Conservation (phyloP, 2,329 filamentous ascomycete species). For the Clonostachys sp. region DNA sequence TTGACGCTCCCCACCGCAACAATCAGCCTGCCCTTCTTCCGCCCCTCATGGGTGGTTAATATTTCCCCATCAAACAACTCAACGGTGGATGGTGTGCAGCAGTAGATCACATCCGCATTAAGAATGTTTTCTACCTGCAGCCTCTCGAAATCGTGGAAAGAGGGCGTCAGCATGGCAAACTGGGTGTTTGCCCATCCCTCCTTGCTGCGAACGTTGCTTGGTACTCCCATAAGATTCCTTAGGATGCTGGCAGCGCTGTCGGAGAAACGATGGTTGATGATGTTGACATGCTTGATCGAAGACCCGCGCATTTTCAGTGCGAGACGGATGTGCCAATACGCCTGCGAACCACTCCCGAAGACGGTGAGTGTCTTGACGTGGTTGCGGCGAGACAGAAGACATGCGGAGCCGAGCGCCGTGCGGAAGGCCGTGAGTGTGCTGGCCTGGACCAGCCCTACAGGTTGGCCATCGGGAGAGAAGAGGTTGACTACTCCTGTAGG, state of each 20-base stretch:
- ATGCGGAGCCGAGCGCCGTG: constrained; percentile 68
- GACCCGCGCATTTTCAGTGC: constrained; percentile 67
- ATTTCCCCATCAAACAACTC: constrained; percentile 72
- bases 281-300: constrained; percentile 74
- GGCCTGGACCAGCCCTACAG: constrained; percentile 67
- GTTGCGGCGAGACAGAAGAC: constrained; percentile 59
- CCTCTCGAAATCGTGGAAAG: constrained; percentile 63
- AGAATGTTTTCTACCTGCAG: constrained; percentile 68
- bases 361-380: constrained; percentile 73
- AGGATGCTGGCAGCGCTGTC: constrained; percentile 49
- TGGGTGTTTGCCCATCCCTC: constrained; percentile 64
- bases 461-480: constrained; percentile 56
- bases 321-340: constrained; percentile 90
- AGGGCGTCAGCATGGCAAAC: constrained; percentile 64
- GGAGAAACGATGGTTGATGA: constrained; percentile 72
- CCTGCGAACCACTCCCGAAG: constrained; percentile 85
- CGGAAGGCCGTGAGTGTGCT: constrained; percentile 75
- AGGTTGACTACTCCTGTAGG: constrained; percentile 67
- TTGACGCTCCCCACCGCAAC: constrained; percentile 68
- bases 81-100: constrained; percentile 72
- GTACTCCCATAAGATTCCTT: constrained; percentile 38
- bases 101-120: constrained; percentile 78
- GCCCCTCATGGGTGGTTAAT: constrained; percentile 66
- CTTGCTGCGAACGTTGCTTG: constrained; percentile 35
- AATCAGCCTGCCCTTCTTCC: constrained; percentile 67